Evolutionary conservation across 768 basidiomycete genomes (phyloP), one percentile per base, ranked within the genome.

Genomic region (Austroboletus eburneus): DNA sequence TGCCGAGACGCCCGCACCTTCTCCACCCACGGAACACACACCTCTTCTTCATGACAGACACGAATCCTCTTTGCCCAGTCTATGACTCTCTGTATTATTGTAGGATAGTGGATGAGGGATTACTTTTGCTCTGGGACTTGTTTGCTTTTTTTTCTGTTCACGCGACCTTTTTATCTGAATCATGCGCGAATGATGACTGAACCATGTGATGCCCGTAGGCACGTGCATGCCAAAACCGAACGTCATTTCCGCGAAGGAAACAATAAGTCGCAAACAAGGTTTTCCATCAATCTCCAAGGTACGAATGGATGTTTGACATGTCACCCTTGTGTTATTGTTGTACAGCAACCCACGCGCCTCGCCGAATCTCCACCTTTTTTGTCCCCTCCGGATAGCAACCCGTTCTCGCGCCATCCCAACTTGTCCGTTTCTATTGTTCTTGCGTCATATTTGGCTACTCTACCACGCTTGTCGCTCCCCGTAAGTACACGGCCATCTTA

Each of bases 231-330:
- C 59, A 43, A 56, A 55, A 22, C 36, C 12, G 33, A 46, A n/a
- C 12, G 34, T 7, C 58, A 52, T 55, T 32, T 51, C 50, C 52
- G 50, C 46, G 46, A 42, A 8, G 39, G 30, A 13, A 51, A 67
- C 63, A 65, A 65, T 62, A 64, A 54, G 39, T 25, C 24, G 3
- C 43, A 45, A 49, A 60, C 54, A 65, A 65, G 61, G 65, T 57
- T 62, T n/a, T 29, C 42, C 46, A 33, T 42, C 51, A n/a, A 51
- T 58, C 46, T 45, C 47, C 52, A 52, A 67, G 64, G 66, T 57
- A 65, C 64, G 61, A 27, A 59, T 51, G 55, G n/a, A 47, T 41
- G 46, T 52, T 50, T 51, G 51, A 57, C 50, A 46, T 39, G 25
- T 16, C 34, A 27, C 10, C 39, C 35, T 35, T 39, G 27, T 44